A percentile compares a stretch with the other conserved stretches of the same genome.
Conservation (phyloP, 2,329 filamentous ascomycete genomes). For the Dendrostoma leiphaemia region DNA sequence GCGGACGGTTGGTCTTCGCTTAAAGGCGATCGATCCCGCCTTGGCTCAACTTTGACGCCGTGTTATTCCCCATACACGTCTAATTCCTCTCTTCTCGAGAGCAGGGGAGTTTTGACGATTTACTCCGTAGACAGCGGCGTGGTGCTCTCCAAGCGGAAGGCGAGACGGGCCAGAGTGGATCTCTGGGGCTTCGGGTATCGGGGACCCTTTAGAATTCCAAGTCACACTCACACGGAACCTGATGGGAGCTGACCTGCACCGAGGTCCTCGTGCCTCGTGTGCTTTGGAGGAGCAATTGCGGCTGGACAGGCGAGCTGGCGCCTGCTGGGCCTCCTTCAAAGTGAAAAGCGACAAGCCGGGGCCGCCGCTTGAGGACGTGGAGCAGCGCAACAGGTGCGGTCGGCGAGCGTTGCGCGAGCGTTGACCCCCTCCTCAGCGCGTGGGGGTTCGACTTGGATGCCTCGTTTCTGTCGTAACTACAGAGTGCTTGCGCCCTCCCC, state of each 20-base stretch:
- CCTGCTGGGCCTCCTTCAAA: background rate
- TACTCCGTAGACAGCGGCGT: slow-evolving; percentile 1
- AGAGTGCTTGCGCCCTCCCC: background rate
- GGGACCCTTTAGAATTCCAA: background rate
- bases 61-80: too few relatives aligned
- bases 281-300: background rate
- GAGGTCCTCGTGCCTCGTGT: background rate
- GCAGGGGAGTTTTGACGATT: background rate
- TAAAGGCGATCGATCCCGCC: background rate
- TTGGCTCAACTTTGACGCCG: background rate
- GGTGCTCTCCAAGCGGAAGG: slow-evolving; percentile 4
- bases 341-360: background rate
- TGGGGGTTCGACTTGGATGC: background rate
- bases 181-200: slow-evolving; percentile 7
- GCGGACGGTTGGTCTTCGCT: background rate
- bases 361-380: background rate
- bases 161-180: slow-evolving; percentile 6
- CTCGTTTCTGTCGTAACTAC: background rate
- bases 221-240: background rate
- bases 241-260: slow-evolving; percentile 3
- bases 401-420: background rate
- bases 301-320: background rate
- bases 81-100: background rate
- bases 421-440: background rate
- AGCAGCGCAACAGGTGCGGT: background rate